A percentile compares a stretch with the other conserved stretches of the same genome.
Conservation (phyloP, 805 yeast species). For the Saccharomyces kudriavzevii region DNA sequence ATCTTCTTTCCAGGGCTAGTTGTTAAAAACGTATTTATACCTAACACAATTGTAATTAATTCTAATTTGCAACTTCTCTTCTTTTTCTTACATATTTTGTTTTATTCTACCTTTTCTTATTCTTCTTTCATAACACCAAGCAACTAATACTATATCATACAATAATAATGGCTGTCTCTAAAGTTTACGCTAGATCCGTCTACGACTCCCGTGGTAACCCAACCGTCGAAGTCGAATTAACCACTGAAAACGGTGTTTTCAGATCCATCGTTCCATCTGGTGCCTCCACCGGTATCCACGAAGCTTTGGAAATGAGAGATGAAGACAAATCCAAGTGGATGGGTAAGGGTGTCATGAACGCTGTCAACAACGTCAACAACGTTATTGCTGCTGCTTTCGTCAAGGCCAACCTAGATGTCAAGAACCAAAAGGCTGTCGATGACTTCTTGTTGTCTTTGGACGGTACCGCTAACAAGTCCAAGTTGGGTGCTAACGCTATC, state of each 20-base stretch:
- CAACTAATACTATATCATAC: slow-evolving; percentile 12
- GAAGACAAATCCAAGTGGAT: slow-evolving; percentile 96
- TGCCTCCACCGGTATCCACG: slow-evolving; percentile 98
- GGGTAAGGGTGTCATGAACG: slow-evolving; percentile 97
- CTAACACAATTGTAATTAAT: background rate
- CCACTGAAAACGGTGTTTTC: slow-evolving; percentile 89
- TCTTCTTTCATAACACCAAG: slow-evolving; percentile 11
- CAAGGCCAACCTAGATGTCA: slow-evolving; percentile 72
- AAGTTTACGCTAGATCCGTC: slow-evolving; percentile 90
- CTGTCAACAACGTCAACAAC: slow-evolving; percentile 91
- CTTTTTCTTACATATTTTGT: background rate
- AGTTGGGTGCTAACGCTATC: slow-evolving; percentile 97
- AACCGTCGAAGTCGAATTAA: slow-evolving; percentile 95
- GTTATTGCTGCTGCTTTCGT: slow-evolving; percentile 90
- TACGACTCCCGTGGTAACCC: slow-evolving; percentile 99
- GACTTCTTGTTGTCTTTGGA: slow-evolving; percentile 78
- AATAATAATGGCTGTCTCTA: slow-evolving; percentile 66
- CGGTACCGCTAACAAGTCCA: slow-evolving; percentile 95
- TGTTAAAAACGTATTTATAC: background rate
- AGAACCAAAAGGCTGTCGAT: slow-evolving; percentile 80
- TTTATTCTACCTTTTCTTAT: slow-evolving; percentile 1
- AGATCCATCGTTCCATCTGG: slow-evolving; percentile 98
- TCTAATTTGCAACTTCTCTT: background rate
- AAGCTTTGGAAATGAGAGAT: slow-evolving; percentile 97
- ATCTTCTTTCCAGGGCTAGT: background rate